Evolutionary conservation across 1,139 yeast species (phyloP).

Genomic region (Ogataea hybrid): DNA sequence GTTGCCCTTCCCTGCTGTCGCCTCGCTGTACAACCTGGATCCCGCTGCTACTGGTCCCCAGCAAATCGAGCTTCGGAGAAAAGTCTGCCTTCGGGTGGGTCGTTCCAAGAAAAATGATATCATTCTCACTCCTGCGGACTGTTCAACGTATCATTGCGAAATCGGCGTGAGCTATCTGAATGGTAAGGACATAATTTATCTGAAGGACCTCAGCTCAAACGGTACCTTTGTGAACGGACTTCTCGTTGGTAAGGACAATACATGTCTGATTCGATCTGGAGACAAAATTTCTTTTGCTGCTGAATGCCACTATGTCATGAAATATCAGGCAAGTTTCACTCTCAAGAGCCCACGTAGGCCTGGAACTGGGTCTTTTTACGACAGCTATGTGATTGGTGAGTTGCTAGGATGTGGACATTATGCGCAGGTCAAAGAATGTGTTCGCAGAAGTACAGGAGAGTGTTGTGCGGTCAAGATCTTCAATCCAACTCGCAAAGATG

Average conservation of each 20-base stretch:
- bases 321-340: conserved; percentile 38
- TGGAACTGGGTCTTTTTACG: conserved; percentile 45
- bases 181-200: conserved; percentile 42
- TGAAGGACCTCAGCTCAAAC: conserved; percentile 62
- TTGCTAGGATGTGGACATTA: conserved; percentile 76
- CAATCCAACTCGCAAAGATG: conserved; percentile 57
- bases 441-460: conserved; percentile 53
- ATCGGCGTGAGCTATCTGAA: conserved; percentile 41
- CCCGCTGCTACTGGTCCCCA: conserved; percentile 14
- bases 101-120: conserved; percentile 64
- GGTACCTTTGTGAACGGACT: conserved; percentile 67
- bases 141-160: conserved; percentile 66
- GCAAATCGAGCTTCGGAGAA: conserved; percentile 18
- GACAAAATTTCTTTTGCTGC: conserved; percentile 65
- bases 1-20: conserved; percentile 3
- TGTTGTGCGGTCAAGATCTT: conserved; percentile 74
- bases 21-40: conserved; percentile 26
- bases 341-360: conserved; percentile 4
- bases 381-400: conserved; percentile 57
- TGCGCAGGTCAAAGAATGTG: conserved; percentile 73
- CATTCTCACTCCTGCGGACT: conserved; percentile 54
- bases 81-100: conserved; percentile 39
- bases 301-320: conserved; percentile 54
- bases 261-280: conserved; percentile 55
- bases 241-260: conserved; percentile 47